phyloP scores from a whole-genome alignment of 1,139 yeast genomes.

The Kurtzmaniella quercitrusa region DNA sequence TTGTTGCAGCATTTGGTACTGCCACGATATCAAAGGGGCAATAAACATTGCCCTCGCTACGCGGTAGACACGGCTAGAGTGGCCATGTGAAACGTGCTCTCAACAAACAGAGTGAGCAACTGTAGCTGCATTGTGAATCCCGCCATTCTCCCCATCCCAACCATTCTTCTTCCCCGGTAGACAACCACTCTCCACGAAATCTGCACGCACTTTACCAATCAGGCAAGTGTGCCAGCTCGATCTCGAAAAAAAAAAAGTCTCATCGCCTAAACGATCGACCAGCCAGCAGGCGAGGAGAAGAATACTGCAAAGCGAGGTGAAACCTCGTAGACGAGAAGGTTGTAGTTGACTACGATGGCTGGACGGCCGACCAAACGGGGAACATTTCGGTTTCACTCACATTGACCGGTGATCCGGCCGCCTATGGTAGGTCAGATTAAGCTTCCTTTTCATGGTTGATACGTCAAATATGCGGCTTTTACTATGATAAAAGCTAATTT shows the following conservation, averaged over 20 bases:
- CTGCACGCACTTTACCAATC: not conserved
- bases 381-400: not conserved
- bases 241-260: not conserved
- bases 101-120: too few species aligned
- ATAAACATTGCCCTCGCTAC: too few species aligned
- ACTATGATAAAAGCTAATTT: not conserved
- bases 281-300: not conserved
- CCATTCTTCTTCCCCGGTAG: too few species aligned
- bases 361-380: not conserved
- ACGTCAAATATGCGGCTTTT: not conserved
- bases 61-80: too few species aligned
- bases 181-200: too few species aligned
- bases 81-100: too few species aligned
- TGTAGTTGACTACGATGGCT: not conserved
- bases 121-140: too few species aligned
- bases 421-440: not conserved
- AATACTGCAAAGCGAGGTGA: not conserved
- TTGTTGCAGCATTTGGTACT: too few species aligned
- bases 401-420: not conserved
- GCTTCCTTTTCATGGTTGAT: not conserved
- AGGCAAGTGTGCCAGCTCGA: not conserved
- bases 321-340: not conserved
- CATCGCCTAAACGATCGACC: not conserved
- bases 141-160: too few species aligned
- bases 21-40: too few species aligned